phyloP scores from a whole-genome alignment of 2,329 filamentous ascomycete species.

The Hypoxylon sp. region DNA sequence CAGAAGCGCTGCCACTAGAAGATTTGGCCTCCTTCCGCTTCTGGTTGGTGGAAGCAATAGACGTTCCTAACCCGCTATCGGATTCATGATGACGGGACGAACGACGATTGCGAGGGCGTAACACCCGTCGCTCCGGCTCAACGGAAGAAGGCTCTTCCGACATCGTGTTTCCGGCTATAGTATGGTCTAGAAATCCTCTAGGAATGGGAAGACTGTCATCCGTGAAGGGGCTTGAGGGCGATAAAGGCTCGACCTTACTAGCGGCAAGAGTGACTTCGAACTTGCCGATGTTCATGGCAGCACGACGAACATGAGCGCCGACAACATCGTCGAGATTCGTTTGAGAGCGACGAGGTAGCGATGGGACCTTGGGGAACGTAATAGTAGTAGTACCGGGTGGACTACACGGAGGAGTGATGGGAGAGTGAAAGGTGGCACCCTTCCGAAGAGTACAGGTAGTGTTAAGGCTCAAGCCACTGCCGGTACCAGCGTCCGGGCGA shows the following conservation, averaged over 20 bases:
- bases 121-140: conserved; percentile 63
- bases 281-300: conserved; percentile 75
- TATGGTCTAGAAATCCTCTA: conserved; percentile 70
- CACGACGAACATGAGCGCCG: conserved; percentile 77
- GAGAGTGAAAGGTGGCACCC: conserved; percentile 77
- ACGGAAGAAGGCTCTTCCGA: conserved; percentile 54
- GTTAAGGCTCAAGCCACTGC: conserved; percentile 64
- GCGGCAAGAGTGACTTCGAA: conserved; percentile 75
- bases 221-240: conserved; percentile 61
- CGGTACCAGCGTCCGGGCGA: conserved; percentile 59
- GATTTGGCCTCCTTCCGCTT: conserved; percentile 63
- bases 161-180: conserved; percentile 67
- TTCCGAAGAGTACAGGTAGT: conserved; percentile 75
- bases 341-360: conserved; percentile 75
- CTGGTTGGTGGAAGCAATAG: conserved; percentile 74
- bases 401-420: conserved; percentile 60
- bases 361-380: conserved; percentile 63
- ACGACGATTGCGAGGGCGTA: conserved; percentile 70
- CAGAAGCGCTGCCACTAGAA: conserved; percentile 62
- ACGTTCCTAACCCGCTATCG: conserved; percentile 91
- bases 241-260: conserved; percentile 58
- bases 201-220: conserved; percentile 74
- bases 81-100: conserved; percentile 78
- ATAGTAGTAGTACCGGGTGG: conserved; percentile 49
- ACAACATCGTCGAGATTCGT: conserved; percentile 80